Base-by-base conservation (phyloP, 441 rosid species). In the Hura crepitans region DNA sequence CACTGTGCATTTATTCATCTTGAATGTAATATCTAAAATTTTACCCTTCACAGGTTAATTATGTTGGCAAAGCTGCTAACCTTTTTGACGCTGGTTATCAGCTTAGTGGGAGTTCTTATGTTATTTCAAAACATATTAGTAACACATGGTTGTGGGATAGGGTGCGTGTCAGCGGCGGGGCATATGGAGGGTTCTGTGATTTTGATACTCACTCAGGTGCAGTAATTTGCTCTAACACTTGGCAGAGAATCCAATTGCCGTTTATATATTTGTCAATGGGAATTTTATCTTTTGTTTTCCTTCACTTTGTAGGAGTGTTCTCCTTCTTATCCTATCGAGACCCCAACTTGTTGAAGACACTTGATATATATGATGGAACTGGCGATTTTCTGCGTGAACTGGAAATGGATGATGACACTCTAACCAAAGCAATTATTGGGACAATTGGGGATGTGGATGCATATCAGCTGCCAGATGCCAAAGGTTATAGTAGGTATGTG, bases 121-220 rank as follows among this genome's bases (percentile, higher is more conserved):
- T 95, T 56, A 88, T 95, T 76, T 92, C 99, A 54, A 92, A 92
- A 75, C 73, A 90, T 81, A 89, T 95, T 68, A 85, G 92, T 75
- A 90, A 90, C 57, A 86, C 98, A 57, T 95, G 99, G 98, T 80
- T 95, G 85, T 95, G 98, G 99, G 97, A 92, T 63, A 92, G 92
- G 56, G 96, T 92, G 67, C 93, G 97, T 69, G 93, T 95, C 43
- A 90, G 97, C 50, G 97, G 97, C 35, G 99, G 99, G 60, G 99
- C 98, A 59, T 95, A 95, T 82, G 97, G 97, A 59, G 98, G 99
- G 53, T 90, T 90, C 79, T 92, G 98, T 30, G 88, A 90, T 77
- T 90, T 95, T 4, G 97, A 95, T 82, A 85, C 93, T 54, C 94
- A 90, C 81, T 92, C 99, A 77, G 99, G 99, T 92, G 74, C 51